Conservation (phyloP, 2,329 filamentous ascomycete genomes). For the Thermoascus crustaceus region DNA sequence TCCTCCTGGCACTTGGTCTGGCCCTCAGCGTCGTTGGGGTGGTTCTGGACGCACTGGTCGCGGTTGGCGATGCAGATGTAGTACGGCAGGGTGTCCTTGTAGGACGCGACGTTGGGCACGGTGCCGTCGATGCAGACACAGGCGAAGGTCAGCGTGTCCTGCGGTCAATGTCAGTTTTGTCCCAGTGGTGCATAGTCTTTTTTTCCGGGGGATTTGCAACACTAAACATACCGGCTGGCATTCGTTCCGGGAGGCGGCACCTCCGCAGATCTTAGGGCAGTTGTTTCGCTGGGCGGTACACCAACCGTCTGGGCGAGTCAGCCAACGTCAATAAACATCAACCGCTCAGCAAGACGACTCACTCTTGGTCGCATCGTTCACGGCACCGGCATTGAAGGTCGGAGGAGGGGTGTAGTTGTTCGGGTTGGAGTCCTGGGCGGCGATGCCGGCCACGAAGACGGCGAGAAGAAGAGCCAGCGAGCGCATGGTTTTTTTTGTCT, state of each 20-base stretch:
- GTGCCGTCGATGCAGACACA: slow-evolving; percentile 53
- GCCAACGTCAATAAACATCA: too few relatives aligned
- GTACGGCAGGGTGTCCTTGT: slow-evolving; percentile 51
- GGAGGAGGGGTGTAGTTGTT: slow-evolving; percentile 44
- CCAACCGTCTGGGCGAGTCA: slow-evolving; percentile 50
- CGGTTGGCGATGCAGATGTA: slow-evolving; percentile 51
- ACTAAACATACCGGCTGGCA: slow-evolving; percentile 51
- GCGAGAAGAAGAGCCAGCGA: slow-evolving; percentile 9
- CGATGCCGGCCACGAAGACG: slow-evolving; percentile 6
- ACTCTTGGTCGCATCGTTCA: slow-evolving; percentile 29
- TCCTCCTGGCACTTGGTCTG: slow-evolving; percentile 42
- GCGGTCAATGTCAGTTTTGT: slow-evolving; percentile 6
- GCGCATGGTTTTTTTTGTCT: slow-evolving; percentile 6
- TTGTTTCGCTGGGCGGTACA: slow-evolving; percentile 52
- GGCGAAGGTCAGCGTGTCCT: slow-evolving; percentile 46
- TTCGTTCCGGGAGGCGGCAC: slow-evolving; percentile 41
- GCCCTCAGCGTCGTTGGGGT: slow-evolving; percentile 39
- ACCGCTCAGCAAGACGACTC: slow-evolving; percentile 13
- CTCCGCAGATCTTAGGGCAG: slow-evolving; percentile 53
- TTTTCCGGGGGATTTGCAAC: too few relatives aligned
- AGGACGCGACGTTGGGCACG: slow-evolving; percentile 47
- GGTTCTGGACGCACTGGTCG: slow-evolving; percentile 38
- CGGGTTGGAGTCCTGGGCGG: slow-evolving; percentile 10
- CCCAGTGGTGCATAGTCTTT: too few relatives aligned
- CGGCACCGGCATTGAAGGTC: slow-evolving; percentile 36